Base-by-base conservation (phyloP, 805 yeast genomes). In the Candida ipomoeae region DNA sequence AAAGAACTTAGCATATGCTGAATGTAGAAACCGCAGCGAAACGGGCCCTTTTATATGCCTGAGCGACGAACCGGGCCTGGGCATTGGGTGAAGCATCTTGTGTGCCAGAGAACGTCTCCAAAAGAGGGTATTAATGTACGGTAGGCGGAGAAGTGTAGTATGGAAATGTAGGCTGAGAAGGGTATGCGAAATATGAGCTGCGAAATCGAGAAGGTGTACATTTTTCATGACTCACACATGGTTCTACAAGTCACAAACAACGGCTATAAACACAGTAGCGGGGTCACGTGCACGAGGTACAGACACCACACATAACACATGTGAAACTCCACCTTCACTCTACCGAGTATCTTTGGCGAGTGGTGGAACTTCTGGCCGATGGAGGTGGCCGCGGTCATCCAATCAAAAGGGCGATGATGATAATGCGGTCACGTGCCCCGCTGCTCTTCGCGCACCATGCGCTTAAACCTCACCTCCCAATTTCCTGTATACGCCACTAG, bases 391-490 rank as follows among this genome's bases (percentile, higher is more conserved):
- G 21, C 34, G 29, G 29, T 26, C 44, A 26, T 50, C 56, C 54
- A 53, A 53, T 53, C 26, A 48, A 45, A 48, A 11, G 38, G 49
- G 56, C 54, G 54, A 45, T 51, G 56, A 38, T 53, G 50, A 33
- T 48, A 53, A 53, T 39, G 23, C 32, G n/a, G 48, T 44, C 45
- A 42, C 38, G 37, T 33, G 50, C 26, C 37, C 14, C 7, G 29
- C 44, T 14, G 36, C 44, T 41, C 23, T 17, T 31, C 35, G 35
- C 35, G 21, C 29, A 26, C 35, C 44, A 41, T 41, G 44, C 35
- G 35, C 42, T 40, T 40, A 17, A 21, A 40, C 26, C 18, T 17
- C n/a, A 26, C 11, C 29, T 26, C 29, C 29, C 29, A 18, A 37
- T 37, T 14, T 37, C 23, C 40, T 17, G 14, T 10, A 37, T 38